A percentile compares a stretch with the other conserved stretches of the same genome.
Conservation (phyloP, 2,329 filamentous ascomycete species). For the Bipolaris cookei region DNA sequence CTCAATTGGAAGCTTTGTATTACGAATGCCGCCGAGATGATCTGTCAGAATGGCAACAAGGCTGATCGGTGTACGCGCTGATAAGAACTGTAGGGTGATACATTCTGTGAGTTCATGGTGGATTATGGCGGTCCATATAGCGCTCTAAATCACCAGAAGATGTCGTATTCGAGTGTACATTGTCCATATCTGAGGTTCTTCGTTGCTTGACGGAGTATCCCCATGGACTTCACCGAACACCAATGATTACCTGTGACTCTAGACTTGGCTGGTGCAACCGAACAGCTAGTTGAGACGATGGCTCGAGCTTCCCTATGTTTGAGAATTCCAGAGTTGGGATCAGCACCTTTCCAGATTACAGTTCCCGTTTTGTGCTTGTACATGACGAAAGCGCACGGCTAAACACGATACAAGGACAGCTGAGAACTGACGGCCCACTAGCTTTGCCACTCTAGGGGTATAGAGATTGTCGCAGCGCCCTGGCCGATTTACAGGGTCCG, state of each 20-base stretch:
- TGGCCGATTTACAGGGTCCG: constrained; percentile 1
- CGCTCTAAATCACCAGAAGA: neutral
- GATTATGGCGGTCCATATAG: neutral
- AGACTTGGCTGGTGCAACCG: neutral
- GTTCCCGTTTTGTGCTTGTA: neutral
- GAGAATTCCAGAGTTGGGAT: too few relatives aligned
- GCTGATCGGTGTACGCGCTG: neutral
- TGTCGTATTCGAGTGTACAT: neutral
- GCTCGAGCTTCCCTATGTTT: too few relatives aligned
- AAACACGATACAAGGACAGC: neutral
- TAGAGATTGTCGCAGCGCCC: neutral
- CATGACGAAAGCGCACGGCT: neutral
- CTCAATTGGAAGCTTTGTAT: neutral
- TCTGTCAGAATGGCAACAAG: neutral
- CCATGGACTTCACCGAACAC: neutral
- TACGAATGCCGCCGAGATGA: too few relatives aligned
- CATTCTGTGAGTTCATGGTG: neutral
- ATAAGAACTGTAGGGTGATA: neutral
- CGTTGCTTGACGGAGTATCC: neutral
- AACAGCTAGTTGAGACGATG: too few relatives aligned
- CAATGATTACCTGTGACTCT: neutral
- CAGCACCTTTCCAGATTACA: neutral
- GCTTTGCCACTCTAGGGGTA: neutral
- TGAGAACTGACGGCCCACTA: neutral
- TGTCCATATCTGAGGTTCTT: neutral